Percentiles rank a stretch among this genome's conserved stretches.
These are phyloP conservation scores for Serendipita sp. DNA, from an alignment of 768 basidiomycete genomes.

Conservation along the genomic window DNA sequence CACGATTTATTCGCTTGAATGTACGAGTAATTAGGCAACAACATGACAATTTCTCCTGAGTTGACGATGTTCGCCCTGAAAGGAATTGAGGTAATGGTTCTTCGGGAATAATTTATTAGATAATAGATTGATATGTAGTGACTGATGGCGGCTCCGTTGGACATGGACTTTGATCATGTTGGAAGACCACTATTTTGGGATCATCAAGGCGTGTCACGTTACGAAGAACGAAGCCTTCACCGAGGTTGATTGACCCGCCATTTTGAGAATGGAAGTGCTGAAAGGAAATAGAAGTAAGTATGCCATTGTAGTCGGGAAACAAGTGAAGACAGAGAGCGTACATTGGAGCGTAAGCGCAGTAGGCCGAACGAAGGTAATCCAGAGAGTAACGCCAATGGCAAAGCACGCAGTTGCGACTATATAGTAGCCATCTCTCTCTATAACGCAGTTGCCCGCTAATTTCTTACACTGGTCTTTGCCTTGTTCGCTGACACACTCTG, in stretches of 20 bases:
- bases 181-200: too few species aligned
- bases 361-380: constrained; percentile 65
- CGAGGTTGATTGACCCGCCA: constrained; percentile 41
- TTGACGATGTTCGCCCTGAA: too few species aligned
- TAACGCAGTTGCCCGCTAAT: constrained; percentile 64
- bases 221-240: neutral
- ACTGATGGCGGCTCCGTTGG: too few species aligned
- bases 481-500: constrained; percentile 84
- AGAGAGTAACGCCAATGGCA: constrained; percentile 49
- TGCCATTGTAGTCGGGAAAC: constrained; percentile 8
- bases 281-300: constrained; percentile 3
- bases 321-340: constrained; percentile 22
- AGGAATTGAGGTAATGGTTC: too few species aligned
- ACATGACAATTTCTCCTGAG: too few species aligned
- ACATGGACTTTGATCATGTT: too few species aligned
- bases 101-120: too few species aligned
- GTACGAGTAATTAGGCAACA: too few species aligned
- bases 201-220: too few species aligned
- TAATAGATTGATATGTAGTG: too few species aligned
- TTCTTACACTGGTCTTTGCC: constrained; percentile 66
- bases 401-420: constrained; percentile 67
- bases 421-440: constrained; percentile 85
- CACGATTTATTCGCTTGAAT: too few species aligned
- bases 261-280: constrained; percentile 49
- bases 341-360: constrained; percentile 76